These are phyloP conservation scores for Aspergillus coremiiformis DNA, from an alignment of 495 filamentous ascomycete species.

Conservation along the genomic window DNA sequence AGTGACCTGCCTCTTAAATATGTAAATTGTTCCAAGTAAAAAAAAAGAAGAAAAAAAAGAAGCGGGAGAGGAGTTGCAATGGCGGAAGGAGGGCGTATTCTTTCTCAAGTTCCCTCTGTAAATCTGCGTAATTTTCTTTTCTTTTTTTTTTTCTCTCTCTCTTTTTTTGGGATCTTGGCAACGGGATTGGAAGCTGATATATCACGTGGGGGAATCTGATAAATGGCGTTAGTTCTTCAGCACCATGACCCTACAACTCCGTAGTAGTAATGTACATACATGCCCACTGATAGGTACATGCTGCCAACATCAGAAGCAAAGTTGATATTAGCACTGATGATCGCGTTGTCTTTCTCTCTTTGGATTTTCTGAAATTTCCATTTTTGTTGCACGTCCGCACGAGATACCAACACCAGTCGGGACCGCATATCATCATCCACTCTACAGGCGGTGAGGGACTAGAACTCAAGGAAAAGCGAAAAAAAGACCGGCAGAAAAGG, in stretches of 20 bases:
- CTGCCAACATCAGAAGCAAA: not conserved
- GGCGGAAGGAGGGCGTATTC: not conserved
- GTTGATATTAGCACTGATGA: not conserved
- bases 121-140: slow-evolving; percentile 20
- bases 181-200: slow-evolving; percentile 16
- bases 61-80: not conserved
- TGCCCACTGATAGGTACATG: not conserved
- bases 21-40: not conserved
- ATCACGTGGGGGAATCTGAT: slow-evolving; percentile 18
- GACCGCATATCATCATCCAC: not conserved
- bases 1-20: not conserved
- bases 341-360: not conserved
- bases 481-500: slow-evolving; percentile 18
- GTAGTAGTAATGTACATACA: not conserved
- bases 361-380: not conserved
- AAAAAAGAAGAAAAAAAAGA: not conserved
- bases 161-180: slow-evolving; percentile 26
- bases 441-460: slow-evolving; percentile 25
- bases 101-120: not conserved
- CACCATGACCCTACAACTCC: no score
- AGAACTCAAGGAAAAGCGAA: slow-evolving; percentile 12
- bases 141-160: slow-evolving; percentile 22
- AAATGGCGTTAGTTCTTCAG: not conserved
- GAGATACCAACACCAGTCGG: no score
- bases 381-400: not conserved